Evolutionary conservation across 2,329 filamentous ascomycete genomes (phyloP).

Genomic region (Pyricularia sp.): DNA sequence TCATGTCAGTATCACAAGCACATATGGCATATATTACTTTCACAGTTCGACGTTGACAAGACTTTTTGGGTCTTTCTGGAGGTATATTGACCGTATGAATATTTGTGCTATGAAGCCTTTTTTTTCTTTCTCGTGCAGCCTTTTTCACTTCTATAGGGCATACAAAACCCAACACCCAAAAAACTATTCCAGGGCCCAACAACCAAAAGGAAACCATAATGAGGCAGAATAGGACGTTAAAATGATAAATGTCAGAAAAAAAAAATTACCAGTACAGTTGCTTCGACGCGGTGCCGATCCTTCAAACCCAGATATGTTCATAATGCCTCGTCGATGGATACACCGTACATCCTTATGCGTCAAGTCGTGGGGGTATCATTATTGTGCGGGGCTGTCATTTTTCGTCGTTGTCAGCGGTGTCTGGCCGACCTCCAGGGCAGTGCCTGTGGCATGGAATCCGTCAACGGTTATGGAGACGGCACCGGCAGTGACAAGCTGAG

Average conservation of each 20-base stretch:
- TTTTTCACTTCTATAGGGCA: background rate
- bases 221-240: background rate
- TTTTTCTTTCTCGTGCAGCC: background rate
- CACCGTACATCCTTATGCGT: background rate
- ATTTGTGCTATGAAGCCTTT: background rate
- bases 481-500: conserved; percentile 5
- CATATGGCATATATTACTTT: too few species aligned
- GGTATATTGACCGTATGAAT: background rate
- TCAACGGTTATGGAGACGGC: conserved; percentile 6
- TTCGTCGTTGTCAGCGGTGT: background rate
- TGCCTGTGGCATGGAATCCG: conserved; percentile 5
- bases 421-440: conserved; percentile 4
- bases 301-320: background rate
- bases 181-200: background rate
- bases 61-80: background rate
- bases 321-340: background rate
- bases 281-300: background rate
- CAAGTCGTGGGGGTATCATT: background rate
- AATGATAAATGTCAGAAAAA: background rate
- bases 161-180: background rate
- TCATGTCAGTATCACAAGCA: background rate
- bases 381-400: background rate
- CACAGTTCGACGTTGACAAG: background rate
- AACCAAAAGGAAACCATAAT: background rate
- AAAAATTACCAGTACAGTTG: background rate